Base-by-base conservation (phyloP, 2,329 filamentous ascomycete genomes). In the Fusarium stilboides region DNA sequence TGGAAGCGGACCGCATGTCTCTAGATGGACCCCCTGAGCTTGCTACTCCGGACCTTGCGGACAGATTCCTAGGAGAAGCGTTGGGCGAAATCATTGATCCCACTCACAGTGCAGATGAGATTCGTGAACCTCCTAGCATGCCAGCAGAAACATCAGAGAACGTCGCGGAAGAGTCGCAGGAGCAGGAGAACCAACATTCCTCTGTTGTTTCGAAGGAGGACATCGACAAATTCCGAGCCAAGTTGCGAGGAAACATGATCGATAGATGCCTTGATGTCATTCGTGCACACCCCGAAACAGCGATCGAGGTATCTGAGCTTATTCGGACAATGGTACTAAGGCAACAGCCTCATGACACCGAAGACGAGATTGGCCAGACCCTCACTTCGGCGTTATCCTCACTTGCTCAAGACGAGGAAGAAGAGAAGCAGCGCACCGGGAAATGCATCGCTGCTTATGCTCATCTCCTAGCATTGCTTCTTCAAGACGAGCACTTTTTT, bases 251-350 rank as follows among this genome's bases (percentile, higher is more conserved):
- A 20, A 91, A 93, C 57, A 81, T 98, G 56, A 94, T 98, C 62
- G 94, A 98, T 73, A 92, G 94, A 60, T 97, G 93, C 69, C 84
- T 99, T 22, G 94, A 98, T 74, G 90, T 98, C 34, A 90, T 99
- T 54, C 92, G 95, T 77, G 91, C 91, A 37, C 94, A 98, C 72
- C 91, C 94, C 15, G 90, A 93, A 71, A 90, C 95, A 13, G 97
- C 96, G 0, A 96, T 98, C 73, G 95, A 98, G 75, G 85, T 99
- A 46, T 89, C 94, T 0, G 94, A 98, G 74, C 85, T 99, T 20
- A 94, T 99, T 56, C 88, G 88, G 37, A 90, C 91, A 5, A 91
- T 94, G 24, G 88, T 91, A 82, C 70, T 87, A 76, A 75, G 89
- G 87, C 77, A 88, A 79, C 69, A 86, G 79, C 71, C 86, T 79